Base-by-base conservation (phyloP, 306 rosid species). In the Cucumis hystrix region DNA sequence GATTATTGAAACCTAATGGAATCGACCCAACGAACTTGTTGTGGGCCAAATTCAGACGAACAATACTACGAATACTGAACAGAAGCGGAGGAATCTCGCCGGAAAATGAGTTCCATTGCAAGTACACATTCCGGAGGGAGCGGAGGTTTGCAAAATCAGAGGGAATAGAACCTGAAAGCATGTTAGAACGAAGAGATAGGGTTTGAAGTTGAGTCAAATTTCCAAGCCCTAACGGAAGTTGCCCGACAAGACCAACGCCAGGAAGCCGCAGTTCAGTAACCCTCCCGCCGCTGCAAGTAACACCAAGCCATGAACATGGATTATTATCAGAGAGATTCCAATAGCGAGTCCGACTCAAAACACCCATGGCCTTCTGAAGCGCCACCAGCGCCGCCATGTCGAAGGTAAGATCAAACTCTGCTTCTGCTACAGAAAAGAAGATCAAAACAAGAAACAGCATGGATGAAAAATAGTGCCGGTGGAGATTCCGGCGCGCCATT, bases 261-360 rank as follows among this genome's bases (percentile, higher is more conserved):
- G 99, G 99, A 4, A 89, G 83, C 1, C 93, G 88, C 57, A 95
- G 80, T 76, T 49, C 35, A 9, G 82, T 83, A 28, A 95, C 93
- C 55, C 92, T 60, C 13, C 10, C 67, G 40, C 84, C 71, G 4
- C 1, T 7, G 79, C 98, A 92, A 17, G 0, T 16, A 7, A 95
- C 96, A 14, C 99, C 99, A 0, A 58, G 45, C 99, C 99, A 95
- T 0, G 0, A 13, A 75, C 99, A 95, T 2, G 93, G 98, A 11
- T 21, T 81, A 6, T 77, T 10, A 21, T 59, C 66, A 6, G 88
- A 61, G 37, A 70, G 1, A 81, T 92, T 89, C 99, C 99, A 95
- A 6, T 74, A 25, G n/a, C 81, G 78, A 0, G 87, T 75, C 11
- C 98, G 96, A n/a, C 99, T 75, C 6, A 97, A 90, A 30, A 96